A percentile compares a stretch with the other conserved stretches of the same genome.
Evolutionary conservation across 129 eudicot genomes (phyloP).

Genomic region (Helichrysum umbraculigerum): DNA sequence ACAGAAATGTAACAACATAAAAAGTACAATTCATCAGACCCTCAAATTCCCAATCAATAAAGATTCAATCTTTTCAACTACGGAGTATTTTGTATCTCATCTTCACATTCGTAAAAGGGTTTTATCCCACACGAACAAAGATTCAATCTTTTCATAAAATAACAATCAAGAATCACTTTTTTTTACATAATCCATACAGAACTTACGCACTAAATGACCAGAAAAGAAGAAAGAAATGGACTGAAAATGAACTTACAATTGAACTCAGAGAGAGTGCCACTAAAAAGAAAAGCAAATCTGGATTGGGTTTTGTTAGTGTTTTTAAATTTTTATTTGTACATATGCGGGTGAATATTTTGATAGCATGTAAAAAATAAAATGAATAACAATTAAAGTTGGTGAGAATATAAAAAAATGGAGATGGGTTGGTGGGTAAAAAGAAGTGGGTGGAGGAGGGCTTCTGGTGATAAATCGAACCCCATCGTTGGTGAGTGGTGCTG

Average conservation of each 20-base stretch:
- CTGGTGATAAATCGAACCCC: slow-evolving; percentile 51
- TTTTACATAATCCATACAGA: slow-evolving; percentile 2
- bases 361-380: slow-evolving; percentile 15
- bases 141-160: slow-evolving; percentile 17
- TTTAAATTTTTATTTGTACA: slow-evolving; percentile 11
- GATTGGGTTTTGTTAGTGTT: slow-evolving; percentile 22
- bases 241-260: slow-evolving; percentile 30
- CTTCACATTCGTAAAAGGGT: slow-evolving; percentile 12
- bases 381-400: background rate
- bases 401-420: slow-evolving; percentile 8
- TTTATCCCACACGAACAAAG: slow-evolving; percentile 8
- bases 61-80: slow-evolving; percentile 29
- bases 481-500: slow-evolving; percentile 83
- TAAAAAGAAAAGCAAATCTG: slow-evolving; percentile 36
- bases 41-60: slow-evolving; percentile 25
- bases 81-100: slow-evolving; percentile 9
- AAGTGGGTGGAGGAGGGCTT: slow-evolving; percentile 43
- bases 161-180: background rate
- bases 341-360: background rate
- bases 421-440: slow-evolving; percentile 39
- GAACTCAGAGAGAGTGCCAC: slow-evolving; percentile 20
- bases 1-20: slow-evolving; percentile 13
- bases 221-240: slow-evolving; percentile 12
- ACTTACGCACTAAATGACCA: background rate
- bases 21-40: background rate